Base-by-base conservation (phyloP, 805 yeast species). In the Ogataea saltuana region DNA sequence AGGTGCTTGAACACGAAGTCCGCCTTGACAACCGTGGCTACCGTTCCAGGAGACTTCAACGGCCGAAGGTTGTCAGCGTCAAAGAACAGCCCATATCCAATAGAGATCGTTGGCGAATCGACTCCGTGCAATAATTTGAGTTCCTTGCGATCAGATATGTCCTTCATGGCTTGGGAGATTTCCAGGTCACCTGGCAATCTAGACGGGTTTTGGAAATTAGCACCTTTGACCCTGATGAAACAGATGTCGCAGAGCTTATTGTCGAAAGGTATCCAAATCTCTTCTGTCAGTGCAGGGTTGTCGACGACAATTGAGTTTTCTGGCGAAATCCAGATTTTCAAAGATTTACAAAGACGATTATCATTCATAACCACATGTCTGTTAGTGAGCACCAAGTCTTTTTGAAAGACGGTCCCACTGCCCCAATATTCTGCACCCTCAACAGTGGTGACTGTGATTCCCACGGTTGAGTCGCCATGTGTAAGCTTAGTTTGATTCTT, bases 31-130 rank as follows among this genome's bases (percentile, higher is more conserved):
- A 46, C 46, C n/a, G 61, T 48, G 23, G 58, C 58, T 3, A 70
- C 42, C 13, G 44, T 36, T 0, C 78, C 78, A 4, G 35, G 37
- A 1, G 73, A 63, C 11, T 47, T 41, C 9, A 73, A 32, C 3
- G 78, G 76, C 5, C 38, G 43, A 22, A 44, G 23, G 26, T 46
- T 18, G 2, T 21, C 9, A 10, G 34, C 5, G 21, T 52, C 37
- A 19, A 65, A 63, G 39, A 69, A 64, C 3, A 74, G 55, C 1
- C 79, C 79, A 52, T 51, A 72, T 0, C 77, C 75, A 4, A 58
- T 42, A 0, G 76, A 57, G 1, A 42, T 37, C 0, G 68, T 72
- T 4, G 31, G 18, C 20, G 31, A 8, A 13, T 18, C 26, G 21
- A 17, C 16, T 18, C 12, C 30, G 18, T 19, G 13, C 12, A 26